Evolutionary conservation across 441 rosid genomes (phyloP), one percentile per base, ranked within the genome.

Genomic region (Populus hybrid): DNA sequence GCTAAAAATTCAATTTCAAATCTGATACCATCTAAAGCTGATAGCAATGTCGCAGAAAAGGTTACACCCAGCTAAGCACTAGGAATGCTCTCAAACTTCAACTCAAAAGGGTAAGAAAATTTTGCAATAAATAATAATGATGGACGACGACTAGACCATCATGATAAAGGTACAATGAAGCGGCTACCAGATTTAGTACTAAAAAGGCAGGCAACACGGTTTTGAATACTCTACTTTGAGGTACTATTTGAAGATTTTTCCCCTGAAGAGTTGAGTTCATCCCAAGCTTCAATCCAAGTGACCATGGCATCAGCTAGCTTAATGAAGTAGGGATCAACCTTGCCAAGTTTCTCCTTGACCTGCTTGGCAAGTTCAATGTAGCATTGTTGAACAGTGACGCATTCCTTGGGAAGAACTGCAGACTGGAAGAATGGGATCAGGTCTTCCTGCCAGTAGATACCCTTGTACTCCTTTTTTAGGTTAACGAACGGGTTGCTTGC

Each of bases 251-350:
- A 84, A 38, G 82, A 36, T 71, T 76, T 77, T 7, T 5, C 53
- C 16, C 53, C 76, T 1, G 81, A 70, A 19, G 93, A 86, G 91
- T 91, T 93, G 79, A 95, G 92, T 81, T 93, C 98, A 70, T 93
- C 97, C 98, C 98, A 95, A 57, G 98, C 98, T 34, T 95, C 97
- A 32, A 95, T 91, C 98, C 98, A 95, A n/a, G 97, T 93, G 65
- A 91, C 91, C 99, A 95, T 95, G 76, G 97, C 95, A 80, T 93
- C 96, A 0, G 93, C 91, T 50, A 95, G 86, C 88, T 92, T 92
- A 79, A 74, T 83, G 74, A 94, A 94, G 94, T 94, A 94, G 3
- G 91, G 92, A 78, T 94, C 98, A 38, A 88, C 71, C 80, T 86
- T 79, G 63, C 94, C 87, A 1, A 94, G 88, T 81, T 89, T 94